Percentiles rank a stretch among this genome's conserved stretches.
phyloP scores from a whole-genome alignment of 495 filamentous ascomycete species.

The Penicillium canariense region DNA sequence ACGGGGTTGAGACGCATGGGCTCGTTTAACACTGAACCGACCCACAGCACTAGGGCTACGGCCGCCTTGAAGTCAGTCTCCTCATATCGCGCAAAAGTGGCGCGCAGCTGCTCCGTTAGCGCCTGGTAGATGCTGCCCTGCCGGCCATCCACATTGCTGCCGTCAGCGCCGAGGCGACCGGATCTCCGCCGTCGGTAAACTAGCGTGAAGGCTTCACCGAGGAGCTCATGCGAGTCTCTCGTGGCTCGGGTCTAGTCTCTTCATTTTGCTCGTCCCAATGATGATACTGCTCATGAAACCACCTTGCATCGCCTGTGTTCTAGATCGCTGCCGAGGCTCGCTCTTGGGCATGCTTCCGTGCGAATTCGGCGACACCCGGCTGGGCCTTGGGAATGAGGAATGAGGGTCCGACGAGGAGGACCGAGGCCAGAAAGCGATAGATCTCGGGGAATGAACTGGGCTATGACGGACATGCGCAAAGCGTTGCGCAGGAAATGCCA shows the following conservation, averaged over 20 bases:
- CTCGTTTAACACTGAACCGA: conserved; percentile 8
- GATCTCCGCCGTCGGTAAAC: conserved; percentile 3
- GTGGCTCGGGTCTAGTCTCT: conserved; percentile 6
- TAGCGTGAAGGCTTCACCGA: conserved; percentile 8
- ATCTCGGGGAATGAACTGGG: conserved; percentile 4
- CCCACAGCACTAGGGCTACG: conserved; percentile 3
- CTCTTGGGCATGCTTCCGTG: background rate
- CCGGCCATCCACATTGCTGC: conserved; percentile 5
- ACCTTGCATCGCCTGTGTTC: background rate
- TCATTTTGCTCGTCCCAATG: conserved; percentile 4
- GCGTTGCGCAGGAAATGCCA: conserved; percentile 10
- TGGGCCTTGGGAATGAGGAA: background rate
- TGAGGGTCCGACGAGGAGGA: background rate
- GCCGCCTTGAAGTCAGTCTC: conserved; percentile 5
- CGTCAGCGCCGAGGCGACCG: conserved; percentile 5
- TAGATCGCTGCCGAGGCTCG: background rate
- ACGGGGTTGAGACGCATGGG: conserved; percentile 14
- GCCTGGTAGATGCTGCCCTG: conserved; percentile 2
- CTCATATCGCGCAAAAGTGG: conserved; percentile 4
- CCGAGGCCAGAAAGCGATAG: background rate
- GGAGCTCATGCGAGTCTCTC: conserved; percentile 5
- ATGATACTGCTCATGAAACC: conserved; percentile 7
- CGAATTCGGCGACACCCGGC: background rate
- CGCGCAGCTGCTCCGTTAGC: conserved; percentile 1
- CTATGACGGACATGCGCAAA: conserved; percentile 7